Evolutionary conservation across 2,329 filamentous ascomycete species (phyloP), one percentile per base, ranked within the genome.

Genomic region (Aureobasidium sp.): DNA sequence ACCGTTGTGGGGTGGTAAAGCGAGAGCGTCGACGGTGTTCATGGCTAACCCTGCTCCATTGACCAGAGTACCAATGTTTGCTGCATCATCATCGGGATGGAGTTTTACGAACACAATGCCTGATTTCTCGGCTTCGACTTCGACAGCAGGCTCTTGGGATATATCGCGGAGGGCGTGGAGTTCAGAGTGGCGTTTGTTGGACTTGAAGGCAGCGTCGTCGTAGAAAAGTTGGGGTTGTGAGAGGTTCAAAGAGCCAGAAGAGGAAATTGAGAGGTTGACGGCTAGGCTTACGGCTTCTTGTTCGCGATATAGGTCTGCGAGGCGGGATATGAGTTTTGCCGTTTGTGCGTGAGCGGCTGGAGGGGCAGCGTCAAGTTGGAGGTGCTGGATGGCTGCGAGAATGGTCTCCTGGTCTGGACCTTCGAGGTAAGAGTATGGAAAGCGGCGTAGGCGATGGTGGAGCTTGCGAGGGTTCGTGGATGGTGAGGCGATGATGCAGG

Each of bases 41-140:
- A 96, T 94, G 0, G 91, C 91, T 1, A 96, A 81, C 0, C 91
- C 91, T 0, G 92, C 91, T 47, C 91, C 91, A 70, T 96, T 96
- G 66, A 96, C 90, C 12, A 95, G 78, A 0, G 89, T 96, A 40
- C 90, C 91, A 59, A 96, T 86, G 64, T 85, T 85, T 59, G 81
- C 83, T 60, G 77, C 70, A 0, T 77, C 77, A 2, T 80, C 78
- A 61, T 69, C 61, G 1, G 48, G 47, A 12, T 68, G 71, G 2
- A 83, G 79, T 68, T 83, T 86, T 65, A 95, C 82, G 72, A 92
- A 95, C 0, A 94, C 88, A 67, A 96, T 91, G 3, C 90, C 90
- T 62, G 86, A 78, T 62, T 82, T 79, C 70, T 88, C 86, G 2
- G 84, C 87, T 66, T 85, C 82, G 3, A 83, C 74, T 68, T 88